phyloP scores from a whole-genome alignment of 2,329 filamentous ascomycete species.

The Ciborinia camelliae region DNA sequence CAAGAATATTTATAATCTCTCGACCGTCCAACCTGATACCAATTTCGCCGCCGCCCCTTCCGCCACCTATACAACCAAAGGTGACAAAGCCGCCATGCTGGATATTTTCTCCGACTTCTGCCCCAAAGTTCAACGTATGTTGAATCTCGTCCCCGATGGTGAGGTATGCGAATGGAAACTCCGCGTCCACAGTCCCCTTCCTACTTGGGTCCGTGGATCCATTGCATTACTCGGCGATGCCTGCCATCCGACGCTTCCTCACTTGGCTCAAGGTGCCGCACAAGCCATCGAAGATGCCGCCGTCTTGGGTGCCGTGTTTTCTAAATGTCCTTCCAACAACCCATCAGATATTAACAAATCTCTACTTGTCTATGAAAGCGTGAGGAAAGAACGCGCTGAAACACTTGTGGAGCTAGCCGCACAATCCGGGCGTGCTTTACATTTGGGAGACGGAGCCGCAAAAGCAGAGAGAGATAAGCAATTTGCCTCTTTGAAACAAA shows the following conservation, averaged over 20 bases:
- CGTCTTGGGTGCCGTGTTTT: conserved; percentile 53
- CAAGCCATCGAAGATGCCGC: conserved; percentile 67
- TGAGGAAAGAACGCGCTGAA: conserved; percentile 53
- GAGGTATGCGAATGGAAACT: conserved; percentile 65
- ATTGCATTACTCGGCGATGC: conserved; percentile 60
- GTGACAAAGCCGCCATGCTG: conserved; percentile 58
- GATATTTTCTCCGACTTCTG: conserved; percentile 61
- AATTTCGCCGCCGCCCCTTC: conserved; percentile 57
- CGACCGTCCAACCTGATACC: conserved; percentile 58
- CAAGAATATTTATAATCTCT: conserved; percentile 64
- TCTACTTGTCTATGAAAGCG: conserved; percentile 52
- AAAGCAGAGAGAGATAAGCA: conserved; percentile 56
- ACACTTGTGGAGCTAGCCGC: conserved; percentile 51
- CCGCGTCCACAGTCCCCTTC: conserved; percentile 54
- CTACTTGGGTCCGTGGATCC: conserved; percentile 55
- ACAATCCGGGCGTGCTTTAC: conserved; percentile 51
- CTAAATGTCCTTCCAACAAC: conserved; percentile 38
- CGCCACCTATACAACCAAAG: conserved; percentile 60
- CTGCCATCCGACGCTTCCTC: conserved; percentile 66
- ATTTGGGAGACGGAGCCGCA: conserved; percentile 56
- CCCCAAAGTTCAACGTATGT: conserved; percentile 54
- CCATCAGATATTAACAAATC: conserved; percentile 45
- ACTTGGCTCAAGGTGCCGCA: conserved; percentile 64
- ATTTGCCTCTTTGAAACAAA: conserved; percentile 50
- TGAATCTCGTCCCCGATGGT: conserved; percentile 57